Percentiles rank a stretch among this genome's conserved stretches.
These are phyloP conservation scores for Torulaspora indica DNA, from an alignment of 805 yeast species.

Conservation along the genomic window DNA sequence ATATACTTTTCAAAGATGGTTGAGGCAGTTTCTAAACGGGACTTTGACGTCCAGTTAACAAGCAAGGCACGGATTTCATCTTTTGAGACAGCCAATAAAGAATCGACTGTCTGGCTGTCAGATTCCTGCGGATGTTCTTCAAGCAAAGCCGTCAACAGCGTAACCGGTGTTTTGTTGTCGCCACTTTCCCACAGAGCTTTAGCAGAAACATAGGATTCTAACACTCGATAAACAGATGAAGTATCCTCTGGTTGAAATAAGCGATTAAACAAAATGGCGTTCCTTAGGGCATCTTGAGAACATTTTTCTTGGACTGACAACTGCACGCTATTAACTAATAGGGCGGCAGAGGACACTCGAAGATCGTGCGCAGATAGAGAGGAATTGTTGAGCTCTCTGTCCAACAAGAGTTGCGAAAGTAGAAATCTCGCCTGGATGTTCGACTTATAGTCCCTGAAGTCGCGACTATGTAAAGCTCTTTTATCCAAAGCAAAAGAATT, in stretches of 20 bases:
- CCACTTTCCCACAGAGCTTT: conserved; percentile 61
- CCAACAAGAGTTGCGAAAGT: conserved; percentile 10
- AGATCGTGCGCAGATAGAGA: neutral
- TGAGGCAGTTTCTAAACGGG: conserved; percentile 62
- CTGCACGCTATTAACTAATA: conserved; percentile 13
- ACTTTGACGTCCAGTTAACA: conserved; percentile 66
- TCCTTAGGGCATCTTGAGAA: conserved; percentile 25
- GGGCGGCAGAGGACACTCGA: conserved; percentile 5
- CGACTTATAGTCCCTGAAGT: conserved; percentile 15
- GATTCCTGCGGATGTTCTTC: neutral
- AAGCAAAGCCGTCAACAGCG: conserved; percentile 42
- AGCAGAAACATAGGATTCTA: conserved; percentile 39
- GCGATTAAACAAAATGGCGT: conserved; percentile 17
- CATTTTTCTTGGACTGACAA: conserved; percentile 15
- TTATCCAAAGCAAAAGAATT: conserved; percentile 4
- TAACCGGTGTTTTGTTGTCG: conserved; percentile 52
- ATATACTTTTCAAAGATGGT: conserved; percentile 56
- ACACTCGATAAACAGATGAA: conserved; percentile 26
- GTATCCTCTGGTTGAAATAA: conserved; percentile 5
- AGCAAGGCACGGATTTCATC: conserved; percentile 39
- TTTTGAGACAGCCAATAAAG: conserved; percentile 17
- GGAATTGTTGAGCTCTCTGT: neutral
- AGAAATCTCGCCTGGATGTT: conserved; percentile 20
- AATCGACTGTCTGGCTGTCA: neutral
- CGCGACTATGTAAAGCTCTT: conserved; percentile 3